Evolutionary conservation across 352 stramenopile species (phyloP).

Genomic region (Phytopythium cucurbitacearum): DNA sequence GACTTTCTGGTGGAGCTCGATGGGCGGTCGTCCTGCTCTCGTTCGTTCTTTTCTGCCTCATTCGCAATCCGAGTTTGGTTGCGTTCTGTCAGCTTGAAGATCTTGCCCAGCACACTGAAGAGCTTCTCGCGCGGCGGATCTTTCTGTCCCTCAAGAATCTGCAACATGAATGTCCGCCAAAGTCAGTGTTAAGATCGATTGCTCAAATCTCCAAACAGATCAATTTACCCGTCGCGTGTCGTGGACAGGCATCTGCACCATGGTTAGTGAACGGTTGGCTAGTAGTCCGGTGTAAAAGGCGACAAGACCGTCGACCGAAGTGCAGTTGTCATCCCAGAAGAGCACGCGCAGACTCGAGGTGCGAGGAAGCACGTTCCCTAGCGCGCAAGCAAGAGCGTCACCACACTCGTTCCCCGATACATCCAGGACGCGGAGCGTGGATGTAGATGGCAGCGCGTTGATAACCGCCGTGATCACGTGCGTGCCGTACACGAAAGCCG

Average conservation of each 20-base stretch:
- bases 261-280: constrained; percentile 53
- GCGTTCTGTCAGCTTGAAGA: constrained; percentile 66
- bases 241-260: constrained; percentile 77
- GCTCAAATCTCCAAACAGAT: background rate
- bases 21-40: background rate
- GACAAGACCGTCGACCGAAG: constrained; percentile 62
- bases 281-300: constrained; percentile 57
- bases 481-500: constrained; percentile 46
- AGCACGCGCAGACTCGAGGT: constrained; percentile 61
- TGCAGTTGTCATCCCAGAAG: constrained; percentile 79
- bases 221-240: constrained; percentile 52
- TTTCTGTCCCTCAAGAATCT: constrained; percentile 72
- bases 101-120: constrained; percentile 66
- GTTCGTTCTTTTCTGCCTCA: background rate
- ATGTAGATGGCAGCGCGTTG: constrained; percentile 32
- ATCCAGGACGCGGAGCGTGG: constrained; percentile 58
- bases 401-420: constrained; percentile 73
- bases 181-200: background rate
- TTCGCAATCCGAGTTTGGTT: constrained; percentile 27
- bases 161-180: background rate
- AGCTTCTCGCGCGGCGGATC: constrained; percentile 63
- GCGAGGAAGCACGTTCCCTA: constrained; percentile 39
- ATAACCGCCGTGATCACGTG: constrained; percentile 43
- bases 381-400: constrained; percentile 40
- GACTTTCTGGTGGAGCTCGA: too few species aligned